Conservation (phyloP, 805 yeast genomes). For the Kodamaea kaohsiungensis region DNA sequence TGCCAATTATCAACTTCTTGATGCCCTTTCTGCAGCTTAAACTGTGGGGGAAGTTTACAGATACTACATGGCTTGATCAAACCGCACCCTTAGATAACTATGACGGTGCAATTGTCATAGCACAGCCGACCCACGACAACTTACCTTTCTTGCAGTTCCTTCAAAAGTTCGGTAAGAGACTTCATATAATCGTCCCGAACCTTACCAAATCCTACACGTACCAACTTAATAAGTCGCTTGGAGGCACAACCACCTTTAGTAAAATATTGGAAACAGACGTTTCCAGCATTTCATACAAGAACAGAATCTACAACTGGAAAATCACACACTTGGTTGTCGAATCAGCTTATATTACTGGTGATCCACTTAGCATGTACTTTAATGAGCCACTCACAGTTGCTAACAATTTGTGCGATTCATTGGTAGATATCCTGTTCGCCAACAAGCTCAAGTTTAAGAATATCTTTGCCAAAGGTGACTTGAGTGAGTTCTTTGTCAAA, state of each 20-base stretch:
- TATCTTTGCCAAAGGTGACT: conserved; percentile 59
- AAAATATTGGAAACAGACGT: conserved; percentile 11
- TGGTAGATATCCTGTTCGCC: conserved; percentile 48
- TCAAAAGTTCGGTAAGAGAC: background rate
- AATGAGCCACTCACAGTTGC: conserved; percentile 48
- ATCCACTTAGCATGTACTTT: conserved; percentile 44
- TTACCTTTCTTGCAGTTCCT: conserved; percentile 18
- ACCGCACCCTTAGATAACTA: conserved; percentile 13
- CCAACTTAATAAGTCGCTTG: conserved; percentile 28
- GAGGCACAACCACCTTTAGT: conserved; percentile 11
- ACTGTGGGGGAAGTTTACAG: conserved; percentile 46
- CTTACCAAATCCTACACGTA: conserved; percentile 34
- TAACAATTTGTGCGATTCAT: conserved; percentile 47
- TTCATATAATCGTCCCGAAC: conserved; percentile 37
- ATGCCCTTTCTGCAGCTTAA: conserved; percentile 57
- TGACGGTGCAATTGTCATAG: conserved; percentile 19
- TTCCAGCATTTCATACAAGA: conserved; percentile 33
- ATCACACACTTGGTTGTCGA: conserved; percentile 43
- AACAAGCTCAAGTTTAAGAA: conserved; percentile 50
- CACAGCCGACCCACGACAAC: conserved; percentile 15
- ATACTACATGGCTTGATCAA: conserved; percentile 15
- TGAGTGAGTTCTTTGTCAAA: conserved; percentile 50
- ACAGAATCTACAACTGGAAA: conserved; percentile 50
- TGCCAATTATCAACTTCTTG: conserved; percentile 52
- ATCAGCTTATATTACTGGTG: conserved; percentile 43